These are phyloP conservation scores for Pseudogymnoascus pannorum DNA, from an alignment of 2,329 filamentous ascomycete genomes.

Conservation along the genomic window DNA sequence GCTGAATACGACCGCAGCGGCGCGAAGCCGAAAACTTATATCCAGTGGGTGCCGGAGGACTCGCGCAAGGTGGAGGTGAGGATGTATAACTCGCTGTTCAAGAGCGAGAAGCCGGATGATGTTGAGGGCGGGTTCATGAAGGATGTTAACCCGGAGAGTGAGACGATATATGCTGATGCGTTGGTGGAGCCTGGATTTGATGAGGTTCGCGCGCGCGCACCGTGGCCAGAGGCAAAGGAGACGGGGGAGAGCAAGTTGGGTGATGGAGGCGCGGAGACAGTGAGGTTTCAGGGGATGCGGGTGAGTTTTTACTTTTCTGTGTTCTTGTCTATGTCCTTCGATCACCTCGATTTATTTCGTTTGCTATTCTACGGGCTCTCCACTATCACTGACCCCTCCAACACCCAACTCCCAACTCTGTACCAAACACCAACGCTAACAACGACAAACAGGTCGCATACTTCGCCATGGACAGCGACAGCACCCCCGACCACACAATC, in stretches of 20 bases:
- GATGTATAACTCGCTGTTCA: constrained; percentile 77
- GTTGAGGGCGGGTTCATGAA: constrained; percentile 74
- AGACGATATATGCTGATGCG: constrained; percentile 70
- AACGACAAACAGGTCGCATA: background rate
- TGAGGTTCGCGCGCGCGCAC: constrained; percentile 64
- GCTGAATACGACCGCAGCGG: constrained; percentile 64
- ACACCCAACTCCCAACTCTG: background rate
- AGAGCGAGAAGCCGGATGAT: constrained; percentile 72
- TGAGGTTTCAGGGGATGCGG: constrained; percentile 86
- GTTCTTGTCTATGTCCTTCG: background rate
- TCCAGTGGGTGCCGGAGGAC: constrained; percentile 80
- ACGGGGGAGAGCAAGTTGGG: constrained; percentile 56
- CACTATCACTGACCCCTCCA: too few relatives aligned
- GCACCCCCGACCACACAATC: constrained; percentile 70
- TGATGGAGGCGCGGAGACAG: constrained; percentile 59
- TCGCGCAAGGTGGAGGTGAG: constrained; percentile 66
- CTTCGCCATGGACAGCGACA: constrained; percentile 67
- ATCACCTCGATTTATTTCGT: background rate
- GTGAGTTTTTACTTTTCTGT: constrained; percentile 50
- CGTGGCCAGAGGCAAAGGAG: constrained; percentile 68
- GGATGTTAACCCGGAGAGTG: constrained; percentile 77
- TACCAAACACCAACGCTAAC: background rate
- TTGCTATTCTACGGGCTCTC: background rate
- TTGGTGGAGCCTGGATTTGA: constrained; percentile 78
- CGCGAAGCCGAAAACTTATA: constrained; percentile 70